These are phyloP conservation scores for Picea mariana DNA, from an alignment of 83 land plant genomes.

Conservation along the genomic window DNA sequence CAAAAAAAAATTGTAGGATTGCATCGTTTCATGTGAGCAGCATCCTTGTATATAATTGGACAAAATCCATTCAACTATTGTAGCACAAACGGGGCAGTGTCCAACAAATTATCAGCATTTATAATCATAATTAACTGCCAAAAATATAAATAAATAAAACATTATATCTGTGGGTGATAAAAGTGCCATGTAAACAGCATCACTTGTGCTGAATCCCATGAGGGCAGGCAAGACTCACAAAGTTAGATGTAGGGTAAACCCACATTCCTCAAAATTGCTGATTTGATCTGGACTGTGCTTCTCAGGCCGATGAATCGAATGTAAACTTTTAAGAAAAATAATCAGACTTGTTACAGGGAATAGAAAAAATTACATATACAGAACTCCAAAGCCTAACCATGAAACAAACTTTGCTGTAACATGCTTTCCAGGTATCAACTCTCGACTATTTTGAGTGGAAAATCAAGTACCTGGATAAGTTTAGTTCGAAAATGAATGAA, in stretches of 20 bases:
- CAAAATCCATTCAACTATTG: too few species aligned
- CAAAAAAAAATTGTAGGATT: too few species aligned
- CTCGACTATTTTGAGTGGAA: background rate
- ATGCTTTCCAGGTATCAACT: background rate
- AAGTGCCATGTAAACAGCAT: too few species aligned
- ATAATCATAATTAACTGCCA: too few species aligned
- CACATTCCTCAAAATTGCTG: background rate
- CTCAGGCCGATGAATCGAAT: background rate
- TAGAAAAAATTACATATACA: conserved; percentile 5
- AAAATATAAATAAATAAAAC: too few species aligned
- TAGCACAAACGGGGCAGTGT: too few species aligned
- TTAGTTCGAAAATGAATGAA: conserved; percentile 10
- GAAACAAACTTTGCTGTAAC: conserved; percentile 9
- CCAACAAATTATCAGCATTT: too few species aligned
- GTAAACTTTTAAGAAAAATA: background rate
- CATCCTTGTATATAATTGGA: too few species aligned
- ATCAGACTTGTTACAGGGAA: background rate
- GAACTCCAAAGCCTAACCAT: background rate
- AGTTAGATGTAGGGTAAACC: background rate
- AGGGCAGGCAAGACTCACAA: too few species aligned
- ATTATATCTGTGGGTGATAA: too few species aligned
- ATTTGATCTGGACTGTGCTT: background rate
- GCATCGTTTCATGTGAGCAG: too few species aligned
- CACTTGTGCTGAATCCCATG: too few species aligned
- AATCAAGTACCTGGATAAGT: background rate